Evolutionary conservation across 805 yeast genomes (phyloP), one percentile per base, ranked within the genome.

Genomic region (Suhomyces emberorum): DNA sequence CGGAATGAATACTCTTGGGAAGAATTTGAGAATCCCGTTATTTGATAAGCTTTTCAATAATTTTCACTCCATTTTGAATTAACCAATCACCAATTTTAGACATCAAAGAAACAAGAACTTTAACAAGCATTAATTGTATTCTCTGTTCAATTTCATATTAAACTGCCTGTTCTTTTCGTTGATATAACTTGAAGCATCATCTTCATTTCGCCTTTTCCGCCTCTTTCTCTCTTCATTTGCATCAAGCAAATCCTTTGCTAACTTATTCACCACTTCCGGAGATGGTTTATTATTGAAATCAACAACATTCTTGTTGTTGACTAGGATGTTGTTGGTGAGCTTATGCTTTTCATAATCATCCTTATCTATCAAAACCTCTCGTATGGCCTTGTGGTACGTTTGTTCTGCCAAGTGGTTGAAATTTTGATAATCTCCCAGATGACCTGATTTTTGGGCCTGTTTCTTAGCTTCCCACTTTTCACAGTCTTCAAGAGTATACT

Each of bases 161-260:
- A 84, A 85, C 47, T 81, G 81, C 52, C 72, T 74, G 64, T 85
- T 85, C 57, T 80, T 81, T 44, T 80, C 87, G 52, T 81, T 84
- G 52, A 85, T 76, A 55, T 62, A 72, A 19, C 73, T 64, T 4
- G 62, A 64, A 14, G 53, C 66, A 4, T 54, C 63, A 3, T 53
- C 64, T 8, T 57, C 61, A 7, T 50, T 55, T 34, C 61, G 51
- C 39, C 57, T 59, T 44, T 72, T 59, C 47, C 72, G 60, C 33
- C 57, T 59, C 43, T 54, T 53, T 30, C 59, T 57, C 20, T 61
- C 59, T 49, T 53, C 59, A 38, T 66, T 65, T 36, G 61, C 53
- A 47, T 62, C 57, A 53, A 54, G 54, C 19, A 65, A 55, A 14
- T 51, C 44, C 1, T 46, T 43, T 6, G 70, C 62, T 15, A 76